Evolutionary conservation across 2,329 filamentous ascomycete genomes (phyloP).

Genomic region (Fusarium avenaceum): DNA sequence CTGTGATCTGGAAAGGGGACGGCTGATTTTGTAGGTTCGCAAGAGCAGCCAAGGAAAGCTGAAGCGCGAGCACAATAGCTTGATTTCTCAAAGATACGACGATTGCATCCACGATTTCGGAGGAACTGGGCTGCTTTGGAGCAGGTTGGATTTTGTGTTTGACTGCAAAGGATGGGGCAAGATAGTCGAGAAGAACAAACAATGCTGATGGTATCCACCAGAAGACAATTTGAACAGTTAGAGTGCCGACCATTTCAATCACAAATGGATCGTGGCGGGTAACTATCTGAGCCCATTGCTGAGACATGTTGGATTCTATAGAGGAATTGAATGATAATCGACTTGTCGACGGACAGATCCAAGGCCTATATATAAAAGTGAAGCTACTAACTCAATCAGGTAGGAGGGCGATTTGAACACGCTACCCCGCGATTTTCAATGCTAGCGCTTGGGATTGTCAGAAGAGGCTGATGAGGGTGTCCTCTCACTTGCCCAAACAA

Average conservation of each 20-base stretch:
- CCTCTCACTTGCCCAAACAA: too few relatives aligned
- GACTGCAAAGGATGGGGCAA: constrained; percentile 63
- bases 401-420: background rate
- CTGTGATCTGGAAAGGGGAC: constrained; percentile 56
- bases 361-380: background rate
- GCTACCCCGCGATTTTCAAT: too few relatives aligned
- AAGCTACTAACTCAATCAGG: constrained; percentile 24
- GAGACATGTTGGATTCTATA: constrained; percentile 5
- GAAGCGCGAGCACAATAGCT: constrained; percentile 55
- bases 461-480: too few relatives aligned
- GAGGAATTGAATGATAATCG: background rate
- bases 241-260: constrained; percentile 59
- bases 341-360: background rate
- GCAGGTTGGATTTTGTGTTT: constrained; percentile 68
- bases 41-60: constrained; percentile 41
- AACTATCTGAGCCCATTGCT: constrained; percentile 11
- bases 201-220: constrained; percentile 61
- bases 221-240: constrained; percentile 58
- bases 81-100: constrained; percentile 64
- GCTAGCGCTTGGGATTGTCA: too few relatives aligned
- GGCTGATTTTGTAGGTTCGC: constrained; percentile 32
- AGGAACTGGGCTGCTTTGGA: constrained; percentile 61
- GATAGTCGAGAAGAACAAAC: constrained; percentile 59
- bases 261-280: background rate
- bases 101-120: constrained; percentile 61